phyloP scores from a whole-genome alignment of 106 monocot species.

The Amphibolis antarctica region DNA sequence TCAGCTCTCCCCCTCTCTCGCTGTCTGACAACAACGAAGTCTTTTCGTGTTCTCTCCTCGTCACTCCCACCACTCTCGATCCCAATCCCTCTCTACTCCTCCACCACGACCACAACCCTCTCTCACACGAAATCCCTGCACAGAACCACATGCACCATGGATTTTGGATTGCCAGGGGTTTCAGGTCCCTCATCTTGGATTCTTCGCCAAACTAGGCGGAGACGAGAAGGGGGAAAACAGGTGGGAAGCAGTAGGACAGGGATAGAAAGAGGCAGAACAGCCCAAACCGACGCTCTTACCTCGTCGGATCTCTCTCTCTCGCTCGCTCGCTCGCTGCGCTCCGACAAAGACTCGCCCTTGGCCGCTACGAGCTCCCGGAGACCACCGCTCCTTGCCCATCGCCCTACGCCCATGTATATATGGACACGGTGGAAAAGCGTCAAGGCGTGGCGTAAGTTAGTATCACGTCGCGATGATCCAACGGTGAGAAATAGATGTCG shows the following conservation, averaged over 20 bases:
- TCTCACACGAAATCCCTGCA: slow-evolving; percentile 20
- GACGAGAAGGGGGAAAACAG: slow-evolving; percentile 2
- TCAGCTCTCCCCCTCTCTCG: slow-evolving; percentile 2
- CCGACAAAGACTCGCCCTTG: neutral
- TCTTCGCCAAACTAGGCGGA: slow-evolving; percentile 8
- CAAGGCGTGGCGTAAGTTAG: too few relatives aligned
- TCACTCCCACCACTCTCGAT: slow-evolving; percentile 5
- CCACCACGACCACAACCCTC: neutral
- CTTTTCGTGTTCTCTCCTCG: slow-evolving; percentile 1
- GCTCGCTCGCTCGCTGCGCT: neutral
- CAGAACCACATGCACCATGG: slow-evolving; percentile 17
- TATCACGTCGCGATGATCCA: too few relatives aligned
- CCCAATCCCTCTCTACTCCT: neutral
- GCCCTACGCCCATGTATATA: too few relatives aligned
- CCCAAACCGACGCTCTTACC: slow-evolving; percentile 8
- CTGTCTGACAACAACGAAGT: neutral
- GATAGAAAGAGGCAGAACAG: neutral
- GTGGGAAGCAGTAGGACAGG: neutral
- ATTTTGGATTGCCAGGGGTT: neutral
- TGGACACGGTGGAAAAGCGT: too few relatives aligned
- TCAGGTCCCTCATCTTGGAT: slow-evolving; percentile 3
- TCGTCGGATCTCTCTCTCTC: neutral
- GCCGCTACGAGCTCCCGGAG: too few relatives aligned
- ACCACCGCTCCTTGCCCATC: too few relatives aligned
- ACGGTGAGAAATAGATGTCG: too few relatives aligned